Base-by-base conservation (phyloP, 805 yeast genomes). In the Cyberlindnera nakhonratchasimensis region DNA sequence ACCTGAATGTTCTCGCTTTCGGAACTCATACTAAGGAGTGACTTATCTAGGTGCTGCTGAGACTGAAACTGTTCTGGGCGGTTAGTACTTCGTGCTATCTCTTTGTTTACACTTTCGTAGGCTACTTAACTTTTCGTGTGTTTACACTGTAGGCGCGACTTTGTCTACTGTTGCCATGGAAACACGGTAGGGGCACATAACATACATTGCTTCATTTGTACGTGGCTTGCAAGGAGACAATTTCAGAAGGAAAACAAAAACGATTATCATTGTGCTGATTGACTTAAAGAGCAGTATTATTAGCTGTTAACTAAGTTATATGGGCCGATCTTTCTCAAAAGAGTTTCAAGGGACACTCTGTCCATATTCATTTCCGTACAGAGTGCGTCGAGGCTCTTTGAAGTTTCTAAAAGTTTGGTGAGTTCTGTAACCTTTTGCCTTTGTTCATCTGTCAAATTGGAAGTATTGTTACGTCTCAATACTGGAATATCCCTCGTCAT, bases 321-420 rank as follows among this genome's bases (percentile, higher is more conserved):
- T 14, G 73, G 74, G 1, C 80, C 80, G 23, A 79, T 61, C 24
- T 62, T 61, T 24, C 65, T 58, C n/a, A 80, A 45, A 4, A 76
- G 40, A 2, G 53, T 54, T 51, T 80, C 83, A 2, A 84, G 75
- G 22, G 80, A 82, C 17, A 58, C 59, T 34, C 78, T 66, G 9
- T 84, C 71, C 54, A 71, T 71, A 35, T 72, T 75, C 52, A 86
- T 64, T 44, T 79, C 83, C 0, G 91, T 86, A 54, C 91, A 82
- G 2, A 87, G 80, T 4, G 75, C 68, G 53, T 83, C 91, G 49
- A 80, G 69, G 47, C 72, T 74, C 39, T 75, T 80, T 19, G 71
- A 71, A 17, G 75, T 73, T 43, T 71, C 70, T 22, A 82, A 51
- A 12, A 77, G 61, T 70, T 71, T 40, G 7, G 46, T 34, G 9